These are phyloP conservation scores for Moringa oleifera DNA, from an alignment of 345 rosid genomes.

Conservation along the genomic window DNA sequence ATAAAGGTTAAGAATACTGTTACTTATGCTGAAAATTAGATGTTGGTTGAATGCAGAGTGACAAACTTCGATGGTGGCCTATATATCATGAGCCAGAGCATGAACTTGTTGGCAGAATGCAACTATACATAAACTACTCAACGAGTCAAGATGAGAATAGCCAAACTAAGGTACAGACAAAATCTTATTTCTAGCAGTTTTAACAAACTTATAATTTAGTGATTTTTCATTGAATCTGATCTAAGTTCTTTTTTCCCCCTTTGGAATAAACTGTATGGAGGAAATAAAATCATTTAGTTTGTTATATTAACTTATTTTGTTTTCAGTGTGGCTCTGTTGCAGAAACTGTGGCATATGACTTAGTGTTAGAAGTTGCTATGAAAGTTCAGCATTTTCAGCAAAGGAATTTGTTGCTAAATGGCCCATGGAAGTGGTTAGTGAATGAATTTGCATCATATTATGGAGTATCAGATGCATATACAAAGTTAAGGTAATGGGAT, in stretches of 20 bases:
- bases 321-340: conserved; percentile 81
- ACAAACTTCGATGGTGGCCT: conserved; percentile 92
- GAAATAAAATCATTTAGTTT: not conserved
- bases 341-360: conserved; percentile 95
- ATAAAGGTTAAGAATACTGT: not conserved
- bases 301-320: not conserved
- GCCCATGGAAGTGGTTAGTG: conserved; percentile 91
- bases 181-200: not conserved
- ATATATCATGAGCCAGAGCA: conserved; percentile 91
- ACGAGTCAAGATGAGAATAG: conserved; percentile 64
- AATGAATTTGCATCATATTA: conserved; percentile 78
- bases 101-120: conserved; percentile 81
- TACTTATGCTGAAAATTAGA: conserved; percentile 12
- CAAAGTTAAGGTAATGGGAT: conserved; percentile 64
- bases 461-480: conserved; percentile 85
- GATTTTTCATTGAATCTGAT: not conserved
- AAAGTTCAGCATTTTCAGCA: conserved; percentile 73
- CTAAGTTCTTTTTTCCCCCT: not conserved
- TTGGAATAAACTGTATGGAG: not conserved
- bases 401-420: conserved; percentile 67
- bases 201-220: not conserved
- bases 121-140: conserved; percentile 64
- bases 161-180: conserved; percentile 42
- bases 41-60: conserved; percentile 43
- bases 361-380: conserved; percentile 89